Evolutionary conservation across 139 green algal species (phyloP).

Genomic region (Ettlia oleoabundans): DNA sequence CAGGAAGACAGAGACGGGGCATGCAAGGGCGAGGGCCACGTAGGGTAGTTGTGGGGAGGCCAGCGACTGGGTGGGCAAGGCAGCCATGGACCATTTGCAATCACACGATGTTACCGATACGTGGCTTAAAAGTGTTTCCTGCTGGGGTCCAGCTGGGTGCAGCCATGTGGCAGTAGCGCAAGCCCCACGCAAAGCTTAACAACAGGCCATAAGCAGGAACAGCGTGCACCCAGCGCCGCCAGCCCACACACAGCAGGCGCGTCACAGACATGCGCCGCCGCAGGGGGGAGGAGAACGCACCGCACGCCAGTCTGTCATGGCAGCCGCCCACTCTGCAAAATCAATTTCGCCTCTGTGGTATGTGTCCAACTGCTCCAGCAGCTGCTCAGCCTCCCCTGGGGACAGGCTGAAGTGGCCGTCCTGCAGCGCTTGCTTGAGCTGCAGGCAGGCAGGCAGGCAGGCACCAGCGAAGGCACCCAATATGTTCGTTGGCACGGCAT

Average conservation of each 20-base stretch:
- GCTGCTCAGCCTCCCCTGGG: slow-evolving; percentile 51
- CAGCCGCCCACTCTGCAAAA: slow-evolving; percentile 70
- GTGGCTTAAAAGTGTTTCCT: too few species aligned
- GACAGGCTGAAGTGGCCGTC: slow-evolving; percentile 66
- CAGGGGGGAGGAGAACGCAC: background rate
- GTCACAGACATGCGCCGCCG: too few species aligned
- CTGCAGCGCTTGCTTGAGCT: slow-evolving; percentile 47
- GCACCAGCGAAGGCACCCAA: background rate
- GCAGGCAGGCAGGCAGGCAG: background rate
- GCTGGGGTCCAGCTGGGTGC: too few species aligned
- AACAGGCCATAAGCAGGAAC: too few species aligned
- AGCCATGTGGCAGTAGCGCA: too few species aligned
- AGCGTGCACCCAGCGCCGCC: too few species aligned
- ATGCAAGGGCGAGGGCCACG: background rate
- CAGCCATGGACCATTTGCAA: too few species aligned
- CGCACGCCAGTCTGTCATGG: slow-evolving; percentile 74
- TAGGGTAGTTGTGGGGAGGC: background rate
- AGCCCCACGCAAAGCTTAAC: too few species aligned
- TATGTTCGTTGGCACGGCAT: too few species aligned
- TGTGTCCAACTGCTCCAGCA: slow-evolving; percentile 51
- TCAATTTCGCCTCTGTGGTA: slow-evolving; percentile 56
- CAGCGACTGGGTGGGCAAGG: too few species aligned
- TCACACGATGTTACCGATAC: too few species aligned
- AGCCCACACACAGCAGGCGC: too few species aligned
- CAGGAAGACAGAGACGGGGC: background rate